Base-by-base conservation (phyloP, 192 early-diverging fungal genomes). In the Umbelopsis vinacea region DNA sequence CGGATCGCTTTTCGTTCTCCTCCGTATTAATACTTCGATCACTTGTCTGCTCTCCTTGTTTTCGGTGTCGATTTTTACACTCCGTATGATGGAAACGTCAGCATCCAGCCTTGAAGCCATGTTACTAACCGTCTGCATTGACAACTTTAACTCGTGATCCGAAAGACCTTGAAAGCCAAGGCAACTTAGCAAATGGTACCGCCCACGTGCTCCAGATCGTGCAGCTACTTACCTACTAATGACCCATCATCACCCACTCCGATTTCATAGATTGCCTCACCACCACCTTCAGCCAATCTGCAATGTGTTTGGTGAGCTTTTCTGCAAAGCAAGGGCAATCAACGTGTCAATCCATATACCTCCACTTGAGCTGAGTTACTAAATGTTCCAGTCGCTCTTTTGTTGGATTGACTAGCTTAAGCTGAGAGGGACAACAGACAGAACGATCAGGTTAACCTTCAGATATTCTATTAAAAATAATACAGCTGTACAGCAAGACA, bases 331-430 rank as follows among this genome's bases (percentile, higher is more conserved):
- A 19, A 43, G 29, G 5, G 22, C 2, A 26, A 68, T 11, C 43
- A 38, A 35, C 26, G 60, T n/a, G 43, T 72, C 75, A 2, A 40
- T 72, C 6, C 37, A 12, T 70, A 43, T 76, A 72, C 80, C 96
- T 85, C 94, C 95, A 96, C 73, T 95, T 94, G 43, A 98, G 79
- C 84, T 98, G 96, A 8, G 94, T 96, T 7, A 94, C 88, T 12
- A 98, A 81, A 69, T 98, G 96, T 70, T 93, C 89, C 19, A 95
- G 75, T 14, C 96, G 80, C 69, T 90, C 89, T 6, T 84, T 78
- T 3, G 88, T 77, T 7, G 89, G 87, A 43, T 87, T 83, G n/a
- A 92, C 75, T 24, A 94, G 72, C 69, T 91, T 87, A 57, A 94
- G 89, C 90, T 96, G 73, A 72, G 29, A 33, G 47, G 38, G 52